phyloP scores from a whole-genome alignment of 2,329 filamentous ascomycete genomes.

The Claviceps arundinis region DNA sequence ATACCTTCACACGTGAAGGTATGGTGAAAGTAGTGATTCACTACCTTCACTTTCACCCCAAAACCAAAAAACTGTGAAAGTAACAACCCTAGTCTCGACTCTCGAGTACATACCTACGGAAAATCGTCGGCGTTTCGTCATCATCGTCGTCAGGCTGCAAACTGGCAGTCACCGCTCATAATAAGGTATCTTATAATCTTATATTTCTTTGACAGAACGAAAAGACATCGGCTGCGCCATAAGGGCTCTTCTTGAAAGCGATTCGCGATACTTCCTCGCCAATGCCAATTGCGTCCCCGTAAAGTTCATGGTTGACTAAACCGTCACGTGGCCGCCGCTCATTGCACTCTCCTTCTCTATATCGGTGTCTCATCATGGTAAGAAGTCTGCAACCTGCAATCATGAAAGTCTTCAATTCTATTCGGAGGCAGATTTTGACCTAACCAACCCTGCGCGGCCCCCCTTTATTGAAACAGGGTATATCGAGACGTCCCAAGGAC shows the following conservation, averaged over 20 bases:
- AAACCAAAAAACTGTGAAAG: too few relatives aligned
- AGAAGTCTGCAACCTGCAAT: slow-evolving; percentile 9
- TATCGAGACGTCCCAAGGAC: slow-evolving; percentile 28
- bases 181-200: too few relatives aligned
- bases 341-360: slow-evolving; percentile 6
- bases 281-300: neutral
- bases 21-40: too few relatives aligned
- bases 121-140: slow-evolving; percentile 24
- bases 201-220: neutral
- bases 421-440: neutral
- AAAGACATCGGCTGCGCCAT: neutral
- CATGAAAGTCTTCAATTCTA: slow-evolving; percentile 1
- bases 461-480: slow-evolving; percentile 17
- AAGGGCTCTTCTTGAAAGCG: neutral
- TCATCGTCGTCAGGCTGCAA: slow-evolving; percentile 11
- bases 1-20: too few relatives aligned
- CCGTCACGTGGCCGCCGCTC: slow-evolving; percentile 1
- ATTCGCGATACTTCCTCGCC: neutral
- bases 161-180: slow-evolving; percentile 1
- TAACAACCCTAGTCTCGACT: too few relatives aligned
- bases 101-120: slow-evolving; percentile 7
- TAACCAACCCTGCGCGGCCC: neutral
- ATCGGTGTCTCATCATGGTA: slow-evolving; percentile 19
- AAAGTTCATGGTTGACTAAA: slow-evolving; percentile 14
- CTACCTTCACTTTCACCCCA: too few relatives aligned